Conservation (phyloP, 768 basidiomycete genomes). For the Lentinula edodes region DNA sequence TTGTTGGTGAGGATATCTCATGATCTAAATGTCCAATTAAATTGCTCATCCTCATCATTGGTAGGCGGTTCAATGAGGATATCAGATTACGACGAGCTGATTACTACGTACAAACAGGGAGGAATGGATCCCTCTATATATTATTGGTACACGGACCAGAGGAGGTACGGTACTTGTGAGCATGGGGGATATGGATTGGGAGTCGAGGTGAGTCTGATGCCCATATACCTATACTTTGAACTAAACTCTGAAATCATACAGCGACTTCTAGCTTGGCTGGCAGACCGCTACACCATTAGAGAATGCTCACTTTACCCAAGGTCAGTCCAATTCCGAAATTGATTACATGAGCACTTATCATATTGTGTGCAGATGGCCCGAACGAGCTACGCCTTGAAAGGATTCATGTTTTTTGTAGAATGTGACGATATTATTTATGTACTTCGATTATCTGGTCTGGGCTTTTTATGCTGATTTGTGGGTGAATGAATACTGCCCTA, state of each 20-base stretch:
- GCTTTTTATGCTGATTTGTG: too few species aligned
- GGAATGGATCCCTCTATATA: conserved; percentile 87
- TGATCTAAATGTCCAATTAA: not conserved
- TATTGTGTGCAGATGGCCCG: conserved; percentile 63
- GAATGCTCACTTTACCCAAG: conserved; percentile 93
- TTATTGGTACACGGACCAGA: conserved; percentile 97
- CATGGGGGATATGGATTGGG: conserved; percentile 99
- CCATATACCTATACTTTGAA: not conserved
- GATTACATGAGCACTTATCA: not conserved
- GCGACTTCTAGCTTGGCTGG: conserved; percentile 96
- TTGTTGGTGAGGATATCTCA: conserved; percentile 63
- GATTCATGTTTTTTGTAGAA: not conserved
- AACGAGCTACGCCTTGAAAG: conserved; percentile 72
- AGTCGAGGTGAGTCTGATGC: conserved; percentile 63
- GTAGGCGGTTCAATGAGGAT: conserved; percentile 89
- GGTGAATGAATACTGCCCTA: too few species aligned
- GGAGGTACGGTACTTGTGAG: conserved; percentile 96
- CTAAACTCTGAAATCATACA: conserved; percentile 20
- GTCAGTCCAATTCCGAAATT: conserved; percentile 23
- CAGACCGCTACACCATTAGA: conserved; percentile 84
- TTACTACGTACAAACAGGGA: conserved; percentile 86
- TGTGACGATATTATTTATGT: not conserved
- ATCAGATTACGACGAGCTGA: conserved; percentile 74
- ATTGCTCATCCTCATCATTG: not conserved
- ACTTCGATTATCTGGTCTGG: too few species aligned